Conservation (phyloP, 2,329 filamentous ascomycete species). For the Huntiella omanensis region DNA sequence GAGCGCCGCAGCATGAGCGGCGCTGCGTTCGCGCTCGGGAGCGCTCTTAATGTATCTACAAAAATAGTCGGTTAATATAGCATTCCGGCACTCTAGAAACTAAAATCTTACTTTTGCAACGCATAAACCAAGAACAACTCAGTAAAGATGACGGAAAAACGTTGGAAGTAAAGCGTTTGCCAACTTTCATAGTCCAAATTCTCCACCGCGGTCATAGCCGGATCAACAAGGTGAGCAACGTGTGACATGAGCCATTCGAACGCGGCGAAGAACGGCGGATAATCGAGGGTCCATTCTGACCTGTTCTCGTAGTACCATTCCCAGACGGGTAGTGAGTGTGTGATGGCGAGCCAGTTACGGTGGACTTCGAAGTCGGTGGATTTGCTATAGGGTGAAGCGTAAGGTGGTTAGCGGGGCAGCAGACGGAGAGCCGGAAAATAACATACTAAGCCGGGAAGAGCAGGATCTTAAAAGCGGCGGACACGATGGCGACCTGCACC, state of each 20-base stretch:
- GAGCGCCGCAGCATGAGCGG: constrained; percentile 69
- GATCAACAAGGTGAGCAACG: constrained; percentile 56
- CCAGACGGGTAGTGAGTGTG: constrained; percentile 66
- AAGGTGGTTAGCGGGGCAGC: not conserved
- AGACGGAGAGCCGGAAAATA: not conserved
- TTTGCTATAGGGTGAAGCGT: constrained; percentile 40
- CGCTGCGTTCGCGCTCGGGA: constrained; percentile 43
- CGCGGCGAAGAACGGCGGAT: constrained; percentile 92
- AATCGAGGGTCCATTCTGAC: constrained; percentile 98
- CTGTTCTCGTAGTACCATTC: constrained; percentile 96
- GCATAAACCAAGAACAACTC: constrained; percentile 74
- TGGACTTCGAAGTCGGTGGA: constrained; percentile 99
- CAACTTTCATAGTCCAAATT: constrained; percentile 78
- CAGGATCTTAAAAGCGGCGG: constrained; percentile 76
- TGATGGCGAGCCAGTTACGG: constrained; percentile 95
- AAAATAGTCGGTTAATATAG: not conserved
- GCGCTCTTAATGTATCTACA: constrained; percentile 56
- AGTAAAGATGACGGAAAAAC: constrained; percentile 66
- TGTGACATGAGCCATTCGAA: constrained; percentile 91
- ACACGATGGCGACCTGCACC: constrained; percentile 68
- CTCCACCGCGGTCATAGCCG: constrained; percentile 61
- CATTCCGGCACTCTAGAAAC: not conserved
- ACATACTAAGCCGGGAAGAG: constrained; percentile 88
- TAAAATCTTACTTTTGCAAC: constrained; percentile 42
- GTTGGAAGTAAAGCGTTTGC: constrained; percentile 87